phyloP scores from a whole-genome alignment of 2,329 filamentous ascomycete species.

The Diaporthe helianthi region DNA sequence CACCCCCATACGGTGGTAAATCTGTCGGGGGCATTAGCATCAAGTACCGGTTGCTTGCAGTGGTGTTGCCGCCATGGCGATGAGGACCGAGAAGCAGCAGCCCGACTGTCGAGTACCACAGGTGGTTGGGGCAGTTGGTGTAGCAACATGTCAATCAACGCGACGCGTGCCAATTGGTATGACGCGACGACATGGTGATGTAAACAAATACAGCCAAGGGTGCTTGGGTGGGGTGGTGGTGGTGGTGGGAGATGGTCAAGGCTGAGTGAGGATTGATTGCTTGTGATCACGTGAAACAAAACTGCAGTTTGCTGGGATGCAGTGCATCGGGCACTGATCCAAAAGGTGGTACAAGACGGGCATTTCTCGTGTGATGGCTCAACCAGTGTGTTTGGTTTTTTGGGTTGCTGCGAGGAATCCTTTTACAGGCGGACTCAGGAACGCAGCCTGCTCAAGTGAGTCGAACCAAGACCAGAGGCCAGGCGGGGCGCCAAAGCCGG shows the following conservation, averaged over 20 bases:
- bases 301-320: conserved; percentile 18
- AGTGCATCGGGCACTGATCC: neutral
- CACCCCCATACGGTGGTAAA: conserved; percentile 78
- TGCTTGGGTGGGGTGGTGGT: neutral
- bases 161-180: conserved; percentile 15
- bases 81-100: neutral
- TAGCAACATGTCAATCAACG: neutral
- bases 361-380: neutral
- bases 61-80: neutral
- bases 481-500: neutral
- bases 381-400: neutral
- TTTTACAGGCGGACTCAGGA: neutral
- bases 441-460: neutral
- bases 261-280: conserved; percentile 22
- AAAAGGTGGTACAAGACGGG: conserved; percentile 16
- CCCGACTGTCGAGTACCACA: neutral
- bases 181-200: conserved; percentile 19
- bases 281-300: conserved; percentile 30
- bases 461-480: neutral
- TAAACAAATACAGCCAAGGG: conserved; percentile 29
- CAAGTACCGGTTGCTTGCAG: neutral
- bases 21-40: conserved; percentile 54
- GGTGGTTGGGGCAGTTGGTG: neutral
- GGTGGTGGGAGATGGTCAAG: conserved; percentile 1
- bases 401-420: neutral